These are phyloP conservation scores for Pogostemon cablin DNA, from an alignment of 257 asterid genomes.

Conservation along the genomic window DNA sequence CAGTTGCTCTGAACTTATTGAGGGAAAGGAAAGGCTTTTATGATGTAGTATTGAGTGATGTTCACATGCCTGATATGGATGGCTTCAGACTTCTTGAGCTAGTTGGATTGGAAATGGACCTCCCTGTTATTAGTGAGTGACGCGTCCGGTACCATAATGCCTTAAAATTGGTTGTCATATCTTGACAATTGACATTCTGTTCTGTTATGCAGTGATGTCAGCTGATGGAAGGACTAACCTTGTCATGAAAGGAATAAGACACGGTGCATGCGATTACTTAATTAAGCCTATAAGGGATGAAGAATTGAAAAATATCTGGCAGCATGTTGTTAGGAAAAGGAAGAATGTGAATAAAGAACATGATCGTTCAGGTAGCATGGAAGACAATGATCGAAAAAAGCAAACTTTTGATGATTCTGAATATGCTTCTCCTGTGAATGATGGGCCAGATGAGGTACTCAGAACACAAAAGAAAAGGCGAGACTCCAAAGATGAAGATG, in stretches of 20 bases:
- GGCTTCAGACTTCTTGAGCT: slow-evolving; percentile 92
- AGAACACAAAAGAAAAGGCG: slow-evolving; percentile 61
- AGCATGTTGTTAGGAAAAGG: slow-evolving; percentile 85
- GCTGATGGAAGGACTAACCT: slow-evolving; percentile 74
- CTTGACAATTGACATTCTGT: slow-evolving; percentile 33
- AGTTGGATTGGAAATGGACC: slow-evolving; percentile 93
- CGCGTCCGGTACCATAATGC: slow-evolving; percentile 23
- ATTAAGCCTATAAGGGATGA: slow-evolving; percentile 86
- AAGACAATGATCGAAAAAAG: slow-evolving; percentile 54
- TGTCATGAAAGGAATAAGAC: slow-evolving; percentile 84
- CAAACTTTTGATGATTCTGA: slow-evolving; percentile 59
- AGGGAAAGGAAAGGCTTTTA: slow-evolving; percentile 78
- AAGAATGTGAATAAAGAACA: slow-evolving; percentile 60
- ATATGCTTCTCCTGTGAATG: slow-evolving; percentile 61
- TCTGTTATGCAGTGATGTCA: slow-evolving; percentile 77
- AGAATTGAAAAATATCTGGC: slow-evolving; percentile 88
- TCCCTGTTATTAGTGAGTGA: slow-evolving; percentile 90
- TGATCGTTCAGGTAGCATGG: slow-evolving; percentile 56
- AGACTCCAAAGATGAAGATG: slow-evolving; percentile 71
- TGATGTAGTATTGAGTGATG: slow-evolving; percentile 86
- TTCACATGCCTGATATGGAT: slow-evolving; percentile 98
- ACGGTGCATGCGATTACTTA: slow-evolving; percentile 94
- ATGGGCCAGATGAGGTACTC: slow-evolving; percentile 50
- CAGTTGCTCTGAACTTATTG: slow-evolving; percentile 64
- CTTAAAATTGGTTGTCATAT: slow-evolving; percentile 26